Evolutionary conservation across 257 asterid species (phyloP), one percentile per base, ranked within the genome.

Genomic region (Nicotiana paniculata): DNA sequence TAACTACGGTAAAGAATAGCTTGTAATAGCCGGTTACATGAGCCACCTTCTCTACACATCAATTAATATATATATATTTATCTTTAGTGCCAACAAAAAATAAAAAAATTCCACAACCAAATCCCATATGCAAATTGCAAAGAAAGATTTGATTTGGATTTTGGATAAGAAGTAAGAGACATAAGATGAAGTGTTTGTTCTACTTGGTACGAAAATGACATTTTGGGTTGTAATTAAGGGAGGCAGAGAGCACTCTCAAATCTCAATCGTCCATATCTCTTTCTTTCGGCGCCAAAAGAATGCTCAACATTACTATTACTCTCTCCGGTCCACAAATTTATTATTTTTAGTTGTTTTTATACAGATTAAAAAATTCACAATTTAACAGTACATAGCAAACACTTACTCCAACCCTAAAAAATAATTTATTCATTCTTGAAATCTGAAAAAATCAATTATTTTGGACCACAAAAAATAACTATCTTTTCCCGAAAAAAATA

Each of bases 241-340:
- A 26, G 26, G 43, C 79, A 24, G 4, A 46, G 35, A 46, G 79
- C 79, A 72, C 79, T 72, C 79, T 55, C 15, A 53, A 74, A 81
- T 48, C 48, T 43, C 48, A 51, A 79, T 76, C 75, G 21, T 58
- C 54, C 77, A 68, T 75, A 82, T 67, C 79, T 6, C 79, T n/a
- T 35, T 61, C 91, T 85, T 90, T 90, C 90, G 92, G 92, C 88
- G 91, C 87, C 83, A 82, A 86, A 55, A n/a, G 3, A 43, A 70
- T 4, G 15, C 21, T 70, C 77, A 11, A 70, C 32, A 18, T 37
- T 26, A 24, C 17, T 37, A 37, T 13, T 46, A 28, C 1, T 28
- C 1, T 1, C 30, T 28, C 30, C 30, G 1, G 30, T 28, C 30
- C 30, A 28, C 30, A 28, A 28, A 28, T 28, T 28, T 28, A 1